Conservation (phyloP, 2,329 filamentous ascomycete species). For the Triangularia setosa region DNA sequence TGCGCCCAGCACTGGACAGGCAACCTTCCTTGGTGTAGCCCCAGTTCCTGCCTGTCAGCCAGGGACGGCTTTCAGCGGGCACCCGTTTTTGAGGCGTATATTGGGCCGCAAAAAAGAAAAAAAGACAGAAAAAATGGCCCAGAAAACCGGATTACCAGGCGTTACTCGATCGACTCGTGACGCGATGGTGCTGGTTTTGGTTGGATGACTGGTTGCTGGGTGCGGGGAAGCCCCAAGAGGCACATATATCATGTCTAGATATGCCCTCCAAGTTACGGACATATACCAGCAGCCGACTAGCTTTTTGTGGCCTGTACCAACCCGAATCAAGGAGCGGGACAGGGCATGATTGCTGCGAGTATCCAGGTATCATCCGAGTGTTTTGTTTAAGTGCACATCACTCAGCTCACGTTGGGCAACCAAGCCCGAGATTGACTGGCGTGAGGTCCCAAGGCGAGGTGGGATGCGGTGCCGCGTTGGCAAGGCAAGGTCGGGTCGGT, state of each 20-base stretch:
- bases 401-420: not conserved
- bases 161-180: slow-evolving; percentile 1
- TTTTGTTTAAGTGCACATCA: not conserved
- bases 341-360: not conserved
- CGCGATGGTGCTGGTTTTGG: not conserved
- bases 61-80: slow-evolving; percentile 12
- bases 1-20: slow-evolving; percentile 10
- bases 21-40: slow-evolving; percentile 12
- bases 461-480: slow-evolving; percentile 4
- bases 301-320: not conserved
- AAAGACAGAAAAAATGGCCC: slow-evolving; percentile 1
- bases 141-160: slow-evolving; percentile 12
- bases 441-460: not conserved
- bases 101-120: slow-evolving; percentile 16
- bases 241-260: not conserved
- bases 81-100: slow-evolving; percentile 7
- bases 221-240: not conserved
- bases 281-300: not conserved
- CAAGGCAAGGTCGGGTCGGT: not conserved
- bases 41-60: slow-evolving; percentile 7
- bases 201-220: not conserved
- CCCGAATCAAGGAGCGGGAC: not conserved
- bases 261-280: not conserved
- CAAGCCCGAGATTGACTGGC: not conserved
- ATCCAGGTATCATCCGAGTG: not conserved